These are phyloP conservation scores for Tillandsia fasciculata DNA, from an alignment of 176 grass and related monocot species.

Conservation along the genomic window DNA sequence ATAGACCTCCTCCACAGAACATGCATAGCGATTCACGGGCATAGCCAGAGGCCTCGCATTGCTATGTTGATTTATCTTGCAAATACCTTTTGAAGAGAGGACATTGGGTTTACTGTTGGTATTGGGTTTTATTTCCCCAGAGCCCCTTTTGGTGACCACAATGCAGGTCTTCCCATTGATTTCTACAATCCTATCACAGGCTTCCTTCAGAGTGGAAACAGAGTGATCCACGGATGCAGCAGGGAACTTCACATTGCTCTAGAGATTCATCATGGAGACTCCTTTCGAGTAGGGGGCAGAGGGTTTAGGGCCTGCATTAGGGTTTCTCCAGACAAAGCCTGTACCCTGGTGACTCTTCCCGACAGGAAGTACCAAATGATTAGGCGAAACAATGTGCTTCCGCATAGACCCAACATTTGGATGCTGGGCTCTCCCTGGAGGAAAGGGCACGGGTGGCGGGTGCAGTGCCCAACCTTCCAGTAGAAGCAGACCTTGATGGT, in stretches of 20 bases:
- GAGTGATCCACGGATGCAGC: too few species aligned
- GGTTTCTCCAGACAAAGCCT: constrained; percentile 54
- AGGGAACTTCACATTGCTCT: too few species aligned
- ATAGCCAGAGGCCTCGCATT: background rate
- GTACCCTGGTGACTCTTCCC: constrained; percentile 15
- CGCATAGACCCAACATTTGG: background rate
- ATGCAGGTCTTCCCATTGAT: too few species aligned
- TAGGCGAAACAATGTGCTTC: background rate
- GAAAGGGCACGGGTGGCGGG: constrained; percentile 11
- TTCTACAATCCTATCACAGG: too few species aligned
- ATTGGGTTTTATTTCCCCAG: too few species aligned
- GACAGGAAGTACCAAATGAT: background rate
- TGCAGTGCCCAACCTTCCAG: constrained; percentile 10
- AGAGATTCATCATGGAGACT: too few species aligned
- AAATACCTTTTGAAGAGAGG: too few species aligned
- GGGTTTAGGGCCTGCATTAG: constrained; percentile 13
- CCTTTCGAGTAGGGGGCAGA: constrained; percentile 2
- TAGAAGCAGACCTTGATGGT: constrained; percentile 19
- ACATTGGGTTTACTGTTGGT: too few species aligned
- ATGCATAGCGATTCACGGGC: background rate
- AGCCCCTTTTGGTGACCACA: too few species aligned
- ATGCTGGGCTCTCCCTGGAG: constrained; percentile 9
- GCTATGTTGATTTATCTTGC: background rate
- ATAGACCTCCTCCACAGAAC: background rate
- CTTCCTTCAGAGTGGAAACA: too few species aligned